A percentile compares a stretch with the other conserved stretches of the same genome.
Conservation (phyloP, 2,329 filamentous ascomycete genomes). For the Cladophialophora yegresii region DNA sequence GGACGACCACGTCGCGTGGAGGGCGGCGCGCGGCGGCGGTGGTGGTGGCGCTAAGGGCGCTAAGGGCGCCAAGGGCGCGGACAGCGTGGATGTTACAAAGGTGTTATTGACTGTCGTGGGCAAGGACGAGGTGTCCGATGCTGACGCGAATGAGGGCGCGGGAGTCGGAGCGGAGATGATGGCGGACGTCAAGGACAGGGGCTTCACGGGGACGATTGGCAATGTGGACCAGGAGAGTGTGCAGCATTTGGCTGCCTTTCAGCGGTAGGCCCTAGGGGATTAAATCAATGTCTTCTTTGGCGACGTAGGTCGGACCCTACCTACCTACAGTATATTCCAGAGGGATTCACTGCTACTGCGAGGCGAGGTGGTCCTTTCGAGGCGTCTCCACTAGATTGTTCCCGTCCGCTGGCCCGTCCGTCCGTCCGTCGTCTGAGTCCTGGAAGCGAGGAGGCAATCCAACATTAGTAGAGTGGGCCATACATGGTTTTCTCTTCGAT, state of each 20-base stretch:
- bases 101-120: conserved; percentile 10
- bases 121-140: neutral
- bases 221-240: conserved; percentile 24
- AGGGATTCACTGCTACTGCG: too few species aligned
- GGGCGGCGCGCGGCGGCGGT: neutral
- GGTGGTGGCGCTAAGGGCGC: neutral
- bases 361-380: too few species aligned
- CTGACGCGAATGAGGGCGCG: neutral
- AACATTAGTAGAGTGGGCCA: too few species aligned
- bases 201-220: conserved; percentile 23
- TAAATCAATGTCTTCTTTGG: neutral
- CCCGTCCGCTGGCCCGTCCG: too few species aligned
- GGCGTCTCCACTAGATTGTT: too few species aligned
- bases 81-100: neutral
- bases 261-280: neutral
- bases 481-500: too few species aligned
- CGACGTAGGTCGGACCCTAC: too few species aligned
- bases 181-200: conserved; percentile 4
- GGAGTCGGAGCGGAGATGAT: neutral
- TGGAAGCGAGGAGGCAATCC: too few species aligned
- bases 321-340: too few species aligned
- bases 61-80: too few species aligned
- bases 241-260: conserved; percentile 7
- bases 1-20: conserved; percentile 40
- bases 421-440: too few species aligned